These are phyloP conservation scores for Themeda triandra DNA, from an alignment of 176 grass and related monocot genomes.

Conservation along the genomic window DNA sequence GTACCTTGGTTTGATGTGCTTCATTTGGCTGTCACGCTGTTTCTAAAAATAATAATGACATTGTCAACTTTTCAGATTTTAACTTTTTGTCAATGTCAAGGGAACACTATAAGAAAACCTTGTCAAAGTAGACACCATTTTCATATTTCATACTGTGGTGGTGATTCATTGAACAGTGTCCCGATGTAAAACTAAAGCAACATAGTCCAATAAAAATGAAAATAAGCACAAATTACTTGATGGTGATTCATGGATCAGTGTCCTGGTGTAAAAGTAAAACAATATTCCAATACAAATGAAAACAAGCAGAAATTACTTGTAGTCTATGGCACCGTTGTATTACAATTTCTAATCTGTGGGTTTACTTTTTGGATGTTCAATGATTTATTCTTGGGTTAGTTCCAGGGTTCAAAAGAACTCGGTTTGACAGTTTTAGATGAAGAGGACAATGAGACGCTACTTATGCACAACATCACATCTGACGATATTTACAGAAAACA, in stretches of 20 bases:
- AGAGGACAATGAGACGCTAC: slow-evolving; percentile 76
- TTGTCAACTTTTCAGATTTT: not conserved
- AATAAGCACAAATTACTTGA: slow-evolving; percentile 13
- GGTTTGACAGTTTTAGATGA: slow-evolving; percentile 88
- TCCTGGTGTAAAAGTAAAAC: not conserved
- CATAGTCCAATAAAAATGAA: not conserved
- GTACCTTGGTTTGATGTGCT: not conserved
- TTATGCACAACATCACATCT: slow-evolving; percentile 68
- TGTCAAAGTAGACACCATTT: not conserved
- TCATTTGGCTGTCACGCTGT: not conserved
- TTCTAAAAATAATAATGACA: not conserved
- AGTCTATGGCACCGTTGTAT: not conserved
- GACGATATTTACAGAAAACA: slow-evolving; percentile 96
- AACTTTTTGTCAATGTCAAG: not conserved
- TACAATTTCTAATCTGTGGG: slow-evolving; percentile 9
- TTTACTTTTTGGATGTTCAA: slow-evolving; percentile 16
- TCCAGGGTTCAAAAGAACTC: slow-evolving; percentile 80
- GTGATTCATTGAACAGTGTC: slow-evolving; percentile 12
- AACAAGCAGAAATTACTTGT: slow-evolving; percentile 14
- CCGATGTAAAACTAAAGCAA: not conserved
- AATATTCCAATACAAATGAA: not conserved
- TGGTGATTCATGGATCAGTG: slow-evolving; percentile 10
- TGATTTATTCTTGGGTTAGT: not conserved
- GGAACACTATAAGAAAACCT: not conserved
- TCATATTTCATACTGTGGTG: not conserved